A percentile compares a stretch with the other conserved stretches of the same genome.
Evolutionary conservation across 2,329 filamentous ascomycete species (phyloP).

Genomic region (Apiospora saccharicola): DNA sequence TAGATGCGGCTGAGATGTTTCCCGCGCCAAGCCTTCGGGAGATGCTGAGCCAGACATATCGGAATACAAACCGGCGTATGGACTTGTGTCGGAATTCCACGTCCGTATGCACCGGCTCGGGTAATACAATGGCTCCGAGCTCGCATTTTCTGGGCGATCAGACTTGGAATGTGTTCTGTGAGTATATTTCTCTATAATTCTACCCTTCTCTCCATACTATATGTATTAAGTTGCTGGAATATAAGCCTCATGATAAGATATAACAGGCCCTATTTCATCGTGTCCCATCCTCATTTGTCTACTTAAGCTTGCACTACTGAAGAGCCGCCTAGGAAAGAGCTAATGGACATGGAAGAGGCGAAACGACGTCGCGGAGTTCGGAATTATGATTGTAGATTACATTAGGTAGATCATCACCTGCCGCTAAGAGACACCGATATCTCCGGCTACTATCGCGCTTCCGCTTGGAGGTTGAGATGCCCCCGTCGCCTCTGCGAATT

Average conservation of each 20-base stretch:
- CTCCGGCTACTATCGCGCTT: background rate
- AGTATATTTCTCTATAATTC: background rate
- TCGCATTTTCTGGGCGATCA: background rate
- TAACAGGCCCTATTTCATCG: background rate
- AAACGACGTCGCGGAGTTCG: background rate
- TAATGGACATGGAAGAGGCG: background rate
- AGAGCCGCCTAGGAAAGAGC: background rate
- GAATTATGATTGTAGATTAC: background rate
- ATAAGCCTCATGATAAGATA: background rate
- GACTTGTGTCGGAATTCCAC: background rate
- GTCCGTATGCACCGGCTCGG: background rate
- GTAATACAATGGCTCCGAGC: background rate
- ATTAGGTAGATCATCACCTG: background rate
- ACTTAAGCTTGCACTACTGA: background rate
- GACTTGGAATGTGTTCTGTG: background rate
- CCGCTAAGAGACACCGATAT: constrained; percentile 1
- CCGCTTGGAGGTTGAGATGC: background rate
- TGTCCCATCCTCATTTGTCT: background rate
- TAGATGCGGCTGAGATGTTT: constrained; percentile 2
- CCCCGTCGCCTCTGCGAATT: background rate
- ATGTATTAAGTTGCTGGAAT: too few species aligned
- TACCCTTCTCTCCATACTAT: too few species aligned
- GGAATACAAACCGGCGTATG: background rate
- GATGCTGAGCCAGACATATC: background rate
- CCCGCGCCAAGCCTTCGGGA: background rate